These are phyloP conservation scores for Strobilomyces echinocephalus DNA, from an alignment of 768 basidiomycete genomes.

Conservation along the genomic window DNA sequence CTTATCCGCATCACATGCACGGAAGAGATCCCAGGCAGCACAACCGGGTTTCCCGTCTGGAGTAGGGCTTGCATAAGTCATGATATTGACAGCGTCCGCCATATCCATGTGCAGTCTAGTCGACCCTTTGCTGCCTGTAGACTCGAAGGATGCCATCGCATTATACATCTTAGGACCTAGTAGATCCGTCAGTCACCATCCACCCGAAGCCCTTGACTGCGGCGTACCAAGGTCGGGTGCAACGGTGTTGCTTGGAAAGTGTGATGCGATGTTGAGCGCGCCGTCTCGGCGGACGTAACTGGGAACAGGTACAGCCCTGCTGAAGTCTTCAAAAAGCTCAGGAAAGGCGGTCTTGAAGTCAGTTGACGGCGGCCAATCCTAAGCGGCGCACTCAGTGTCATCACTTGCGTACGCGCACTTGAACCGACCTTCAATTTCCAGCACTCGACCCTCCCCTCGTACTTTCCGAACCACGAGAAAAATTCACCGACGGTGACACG, in stretches of 20 bases:
- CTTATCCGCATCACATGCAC: conserved; percentile 73
- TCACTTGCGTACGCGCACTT: neutral
- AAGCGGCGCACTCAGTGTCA: conserved; percentile 8
- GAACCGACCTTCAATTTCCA: conserved; percentile 71
- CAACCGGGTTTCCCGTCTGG: conserved; percentile 64
- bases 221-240: conserved; percentile 72
- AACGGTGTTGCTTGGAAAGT: conserved; percentile 77
- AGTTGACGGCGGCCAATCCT: conserved; percentile 91
- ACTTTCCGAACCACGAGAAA: conserved; percentile 72
- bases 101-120: conserved; percentile 93
- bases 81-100: conserved; percentile 89
- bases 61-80: conserved; percentile 62
- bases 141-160: conserved; percentile 69
- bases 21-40: conserved; percentile 91
- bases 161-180: conserved; percentile 94
- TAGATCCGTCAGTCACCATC: conserved; percentile 11
- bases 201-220: neutral
- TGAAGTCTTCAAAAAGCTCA: conserved; percentile 82
- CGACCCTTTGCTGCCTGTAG: conserved; percentile 69
- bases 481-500: conserved; percentile 70
- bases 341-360: conserved; percentile 86
- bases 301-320: conserved; percentile 76
- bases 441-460: conserved; percentile 50
- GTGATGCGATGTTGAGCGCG: conserved; percentile 80
- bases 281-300: conserved; percentile 91